phyloP scores from a whole-genome alignment of 306 rosid species.

The Abrus pulchellus region DNA sequence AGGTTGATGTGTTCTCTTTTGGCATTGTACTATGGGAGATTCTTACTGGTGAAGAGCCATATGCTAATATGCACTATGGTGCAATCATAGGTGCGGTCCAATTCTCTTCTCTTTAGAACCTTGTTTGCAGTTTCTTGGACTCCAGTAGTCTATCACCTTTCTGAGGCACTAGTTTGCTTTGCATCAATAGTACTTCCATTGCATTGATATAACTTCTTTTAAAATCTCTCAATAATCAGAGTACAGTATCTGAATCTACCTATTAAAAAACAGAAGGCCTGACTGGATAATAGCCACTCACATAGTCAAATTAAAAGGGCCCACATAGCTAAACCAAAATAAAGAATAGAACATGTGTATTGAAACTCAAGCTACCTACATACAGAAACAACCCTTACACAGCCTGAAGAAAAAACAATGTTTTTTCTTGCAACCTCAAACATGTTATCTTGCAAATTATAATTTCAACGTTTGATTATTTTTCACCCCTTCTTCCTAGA shows the following conservation, averaged over 20 bases:
- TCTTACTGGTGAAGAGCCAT: constrained; percentile 96
- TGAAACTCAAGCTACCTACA: constrained; percentile 17
- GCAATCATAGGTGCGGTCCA: constrained; percentile 78
- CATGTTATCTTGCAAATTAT: background rate
- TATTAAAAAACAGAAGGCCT: background rate
- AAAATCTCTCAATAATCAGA: background rate
- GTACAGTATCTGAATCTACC: background rate
- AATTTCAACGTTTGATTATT: background rate
- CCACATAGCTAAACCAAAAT: background rate
- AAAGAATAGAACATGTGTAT: background rate
- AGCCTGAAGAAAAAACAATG: constrained; percentile 7
- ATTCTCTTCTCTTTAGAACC: constrained; percentile 24
- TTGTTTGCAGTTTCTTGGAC: constrained; percentile 13
- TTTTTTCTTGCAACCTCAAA: background rate
- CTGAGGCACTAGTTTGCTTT: constrained; percentile 27
- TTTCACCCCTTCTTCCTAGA: constrained; percentile 3
- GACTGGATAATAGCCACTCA: background rate
- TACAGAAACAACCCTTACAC: background rate
- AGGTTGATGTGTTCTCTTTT: constrained; percentile 96
- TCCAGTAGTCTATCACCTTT: constrained; percentile 23
- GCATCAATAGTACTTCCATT: constrained; percentile 12
- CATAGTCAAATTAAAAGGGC: background rate
- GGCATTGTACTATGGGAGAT: constrained; percentile 97
- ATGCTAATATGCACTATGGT: constrained; percentile 97
- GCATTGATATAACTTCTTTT: constrained; percentile 9